Conservation (phyloP, 169 alveolate species). For the Babesia bigemina region DNA sequence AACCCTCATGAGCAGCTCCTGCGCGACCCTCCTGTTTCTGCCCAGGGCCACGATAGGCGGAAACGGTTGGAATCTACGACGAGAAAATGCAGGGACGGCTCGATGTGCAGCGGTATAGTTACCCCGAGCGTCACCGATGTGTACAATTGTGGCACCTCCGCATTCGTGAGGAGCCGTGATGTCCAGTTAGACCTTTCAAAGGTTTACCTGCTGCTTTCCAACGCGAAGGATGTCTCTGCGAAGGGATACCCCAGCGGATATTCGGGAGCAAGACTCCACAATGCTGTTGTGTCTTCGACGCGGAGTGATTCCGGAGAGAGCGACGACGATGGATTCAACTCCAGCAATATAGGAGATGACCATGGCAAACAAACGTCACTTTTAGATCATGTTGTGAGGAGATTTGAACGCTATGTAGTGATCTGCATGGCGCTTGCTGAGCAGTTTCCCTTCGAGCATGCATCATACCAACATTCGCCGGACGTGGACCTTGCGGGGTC, state of each 20-base stretch:
- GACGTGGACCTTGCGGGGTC: background rate
- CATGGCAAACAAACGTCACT: background rate
- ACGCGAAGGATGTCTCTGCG: background rate
- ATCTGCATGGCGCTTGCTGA: constrained; percentile 15
- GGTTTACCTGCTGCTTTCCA: constrained; percentile 34
- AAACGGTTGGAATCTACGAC: background rate
- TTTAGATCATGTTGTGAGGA: background rate
- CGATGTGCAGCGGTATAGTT: constrained; percentile 7
- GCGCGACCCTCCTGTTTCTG: background rate
- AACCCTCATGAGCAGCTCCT: constrained; percentile 26
- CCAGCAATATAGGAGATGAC: background rate
- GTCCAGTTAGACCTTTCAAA: constrained; percentile 47
- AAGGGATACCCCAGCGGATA: background rate
- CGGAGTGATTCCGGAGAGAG: background rate
- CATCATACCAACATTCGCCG: background rate
- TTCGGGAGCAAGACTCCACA: background rate
- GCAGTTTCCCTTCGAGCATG: constrained; percentile 8
- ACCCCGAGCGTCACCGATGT: constrained; percentile 35
- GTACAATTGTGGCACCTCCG: constrained; percentile 32
- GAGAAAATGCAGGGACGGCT: background rate
- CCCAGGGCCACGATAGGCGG: background rate
- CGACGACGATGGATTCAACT: background rate
- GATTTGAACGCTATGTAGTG: constrained; percentile 29
- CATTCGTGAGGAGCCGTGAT: constrained; percentile 44
- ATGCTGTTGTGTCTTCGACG: background rate